Conservation (phyloP, 495 filamentous ascomycete genomes). For the Aspergillus haitiensis region DNA sequence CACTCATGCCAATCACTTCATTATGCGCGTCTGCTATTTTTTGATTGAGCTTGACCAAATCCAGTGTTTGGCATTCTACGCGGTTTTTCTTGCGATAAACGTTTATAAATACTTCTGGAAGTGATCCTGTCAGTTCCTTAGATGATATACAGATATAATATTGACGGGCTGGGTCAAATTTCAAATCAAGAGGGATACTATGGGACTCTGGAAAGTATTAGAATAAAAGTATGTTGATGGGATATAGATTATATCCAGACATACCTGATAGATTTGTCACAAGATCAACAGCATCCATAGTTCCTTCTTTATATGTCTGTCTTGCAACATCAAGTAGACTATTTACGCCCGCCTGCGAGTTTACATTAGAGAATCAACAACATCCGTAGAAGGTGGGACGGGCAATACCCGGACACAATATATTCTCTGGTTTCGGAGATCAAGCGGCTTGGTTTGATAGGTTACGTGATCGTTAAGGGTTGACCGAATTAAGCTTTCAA, state of each 20-base stretch:
- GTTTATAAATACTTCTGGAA: slow-evolving; percentile 80
- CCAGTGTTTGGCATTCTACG: slow-evolving; percentile 83
- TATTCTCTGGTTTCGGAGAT: slow-evolving; percentile 85
- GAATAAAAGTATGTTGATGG: slow-evolving; percentile 7
- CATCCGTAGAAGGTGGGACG: neutral
- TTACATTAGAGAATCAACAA: neutral
- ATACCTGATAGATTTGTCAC: slow-evolving; percentile 62
- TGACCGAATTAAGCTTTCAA: slow-evolving; percentile 63
- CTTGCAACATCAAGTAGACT: slow-evolving; percentile 85
- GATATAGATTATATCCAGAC: slow-evolving; percentile 10
- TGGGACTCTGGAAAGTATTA: slow-evolving; percentile 52
- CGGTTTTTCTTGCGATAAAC: slow-evolving; percentile 65
- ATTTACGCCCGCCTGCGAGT: slow-evolving; percentile 70
- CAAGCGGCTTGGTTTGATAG: slow-evolving; percentile 77
- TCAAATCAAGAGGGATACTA: slow-evolving; percentile 62
- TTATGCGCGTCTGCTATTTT: slow-evolving; percentile 74
- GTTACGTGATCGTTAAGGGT: slow-evolving; percentile 80
- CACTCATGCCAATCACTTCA: slow-evolving; percentile 76
- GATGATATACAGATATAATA: slow-evolving; percentile 75
- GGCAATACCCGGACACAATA: slow-evolving; percentile 78
- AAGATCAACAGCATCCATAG: slow-evolving; percentile 70
- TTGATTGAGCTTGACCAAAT: slow-evolving; percentile 74
- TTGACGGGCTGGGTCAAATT: slow-evolving; percentile 72
- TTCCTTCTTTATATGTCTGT: slow-evolving; percentile 82
- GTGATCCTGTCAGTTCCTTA: slow-evolving; percentile 56